Percentiles rank a stretch among this genome's conserved stretches.
Conservation (phyloP, 139 green algal genomes). For the Mychonastes homosphaera region DNA sequence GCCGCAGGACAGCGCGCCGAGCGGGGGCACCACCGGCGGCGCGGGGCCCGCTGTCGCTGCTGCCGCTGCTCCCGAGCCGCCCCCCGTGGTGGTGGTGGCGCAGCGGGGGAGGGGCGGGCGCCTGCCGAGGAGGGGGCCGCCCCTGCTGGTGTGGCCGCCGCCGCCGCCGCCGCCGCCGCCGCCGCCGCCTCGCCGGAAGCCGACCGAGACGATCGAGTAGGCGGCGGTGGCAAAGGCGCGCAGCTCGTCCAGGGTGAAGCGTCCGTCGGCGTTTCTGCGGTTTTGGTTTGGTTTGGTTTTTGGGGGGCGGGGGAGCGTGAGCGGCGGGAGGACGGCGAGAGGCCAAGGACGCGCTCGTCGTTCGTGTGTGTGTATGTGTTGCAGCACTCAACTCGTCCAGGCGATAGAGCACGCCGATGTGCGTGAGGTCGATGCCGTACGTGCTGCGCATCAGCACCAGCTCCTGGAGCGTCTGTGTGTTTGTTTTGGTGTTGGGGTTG, state of each 20-base stretch:
- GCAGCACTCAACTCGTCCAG: conserved; percentile 3
- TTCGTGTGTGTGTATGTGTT: not conserved
- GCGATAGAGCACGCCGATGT: conserved; percentile 5
- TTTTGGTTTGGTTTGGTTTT: not conserved
- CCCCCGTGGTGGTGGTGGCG: too few species aligned
- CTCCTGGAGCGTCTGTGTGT: not conserved
- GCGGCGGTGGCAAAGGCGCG: conserved; percentile 3
- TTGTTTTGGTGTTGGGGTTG: not conserved
- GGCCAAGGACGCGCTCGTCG: not conserved
- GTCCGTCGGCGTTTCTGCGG: conserved; percentile 6
- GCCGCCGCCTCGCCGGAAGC: too few species aligned
- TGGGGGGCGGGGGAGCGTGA: not conserved
- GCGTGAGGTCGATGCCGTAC: conserved; percentile 1
- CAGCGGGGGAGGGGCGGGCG: too few species aligned
- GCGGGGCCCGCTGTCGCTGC: too few species aligned
- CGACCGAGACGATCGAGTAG: too few species aligned
- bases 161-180: too few species aligned
- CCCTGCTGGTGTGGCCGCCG: too few species aligned
- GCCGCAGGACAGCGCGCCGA: too few species aligned
- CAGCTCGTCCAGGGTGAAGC: conserved; percentile 12
- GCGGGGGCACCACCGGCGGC: too few species aligned
- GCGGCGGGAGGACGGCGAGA: not conserved
- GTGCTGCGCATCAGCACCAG: not conserved
- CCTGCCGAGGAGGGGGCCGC: too few species aligned
- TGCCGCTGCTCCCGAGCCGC: too few species aligned